phyloP scores from a whole-genome alignment of 1,139 yeast species.

The Debaryomyces psychrophilus region DNA sequence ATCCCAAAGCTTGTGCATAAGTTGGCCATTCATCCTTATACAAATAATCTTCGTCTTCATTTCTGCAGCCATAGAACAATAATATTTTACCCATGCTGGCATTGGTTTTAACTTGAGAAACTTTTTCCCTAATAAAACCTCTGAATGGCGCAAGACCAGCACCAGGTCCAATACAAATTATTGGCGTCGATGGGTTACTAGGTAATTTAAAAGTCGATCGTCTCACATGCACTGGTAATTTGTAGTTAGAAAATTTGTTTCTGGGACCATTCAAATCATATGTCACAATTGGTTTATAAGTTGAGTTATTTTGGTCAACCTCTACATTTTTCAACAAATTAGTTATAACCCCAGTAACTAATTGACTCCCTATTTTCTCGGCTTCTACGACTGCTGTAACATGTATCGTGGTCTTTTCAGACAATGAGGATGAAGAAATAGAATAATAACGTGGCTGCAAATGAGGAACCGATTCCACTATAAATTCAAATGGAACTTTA shows the following conservation, averaged over 20 bases:
- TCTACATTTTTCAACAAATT: conserved; percentile 80
- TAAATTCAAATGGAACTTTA: conserved; percentile 78
- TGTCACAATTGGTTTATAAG: conserved; percentile 49
- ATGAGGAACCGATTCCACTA: conserved; percentile 79
- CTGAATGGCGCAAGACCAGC: conserved; percentile 99
- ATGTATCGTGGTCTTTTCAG: conserved; percentile 74
- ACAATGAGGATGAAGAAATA: conserved; percentile 85
- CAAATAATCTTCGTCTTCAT: conserved; percentile 70
- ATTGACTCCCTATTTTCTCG: conserved; percentile 48
- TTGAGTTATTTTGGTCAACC: conserved; percentile 57
- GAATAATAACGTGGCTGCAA: conserved; percentile 96
- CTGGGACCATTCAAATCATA: conserved; percentile 87
- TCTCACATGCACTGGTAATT: conserved; percentile 89
- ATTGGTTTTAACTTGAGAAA: conserved; percentile 43
- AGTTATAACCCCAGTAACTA: conserved; percentile 85
- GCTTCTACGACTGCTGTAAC: conserved; percentile 94
- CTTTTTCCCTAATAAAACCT: conserved; percentile 88
- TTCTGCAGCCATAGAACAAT: conserved; percentile 87
- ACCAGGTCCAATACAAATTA: conserved; percentile 96
- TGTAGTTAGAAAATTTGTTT: conserved; percentile 52
- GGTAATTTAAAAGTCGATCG: conserved; percentile 95
- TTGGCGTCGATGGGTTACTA: conserved; percentile 79
- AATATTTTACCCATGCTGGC: conserved; percentile 70
- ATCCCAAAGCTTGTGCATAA: conserved; percentile 65
- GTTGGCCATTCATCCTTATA: conserved; percentile 87